These are phyloP conservation scores for Ceratocystis albifundus DNA, from an alignment of 2,329 filamentous ascomycete genomes.

Conservation along the genomic window DNA sequence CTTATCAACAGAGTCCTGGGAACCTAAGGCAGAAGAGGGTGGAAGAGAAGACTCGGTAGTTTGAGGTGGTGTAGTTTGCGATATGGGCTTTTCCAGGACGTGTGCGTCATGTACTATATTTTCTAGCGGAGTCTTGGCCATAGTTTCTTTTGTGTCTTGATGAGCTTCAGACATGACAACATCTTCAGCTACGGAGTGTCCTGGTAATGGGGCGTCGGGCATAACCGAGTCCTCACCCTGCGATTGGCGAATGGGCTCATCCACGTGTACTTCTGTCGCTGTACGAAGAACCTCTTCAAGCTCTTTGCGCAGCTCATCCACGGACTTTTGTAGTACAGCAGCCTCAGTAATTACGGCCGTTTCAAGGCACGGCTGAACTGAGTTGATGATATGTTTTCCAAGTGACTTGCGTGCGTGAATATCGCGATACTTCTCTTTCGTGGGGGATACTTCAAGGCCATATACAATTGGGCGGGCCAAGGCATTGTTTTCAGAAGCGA, in stretches of 20 bases:
- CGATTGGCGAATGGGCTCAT: not conserved
- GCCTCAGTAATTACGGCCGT: constrained; percentile 67
- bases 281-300: constrained; percentile 62
- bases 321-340: constrained; percentile 60
- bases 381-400: constrained; percentile 81
- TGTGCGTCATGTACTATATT: not conserved
- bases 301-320: constrained; percentile 59
- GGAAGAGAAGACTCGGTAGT: constrained; percentile 11
- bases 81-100: not conserved
- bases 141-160: not conserved
- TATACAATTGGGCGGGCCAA: constrained; percentile 28
- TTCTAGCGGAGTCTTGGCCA: not conserved
- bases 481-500: constrained; percentile 35
- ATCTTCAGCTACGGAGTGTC: not conserved
- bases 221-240: constrained; percentile 22
- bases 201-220: constrained; percentile 21
- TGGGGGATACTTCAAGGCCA: constrained; percentile 38
- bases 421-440: constrained; percentile 48
- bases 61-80: constrained; percentile 19
- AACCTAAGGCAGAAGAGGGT: not conserved
- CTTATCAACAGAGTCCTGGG: not conserved
- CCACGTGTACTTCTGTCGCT: constrained; percentile 41
- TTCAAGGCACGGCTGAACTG: constrained; percentile 66
- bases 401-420: constrained; percentile 70
- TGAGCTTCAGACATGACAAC: not conserved